Conservation (phyloP, 208 protist species). For the Balamuthia mandrillaris region DNA sequence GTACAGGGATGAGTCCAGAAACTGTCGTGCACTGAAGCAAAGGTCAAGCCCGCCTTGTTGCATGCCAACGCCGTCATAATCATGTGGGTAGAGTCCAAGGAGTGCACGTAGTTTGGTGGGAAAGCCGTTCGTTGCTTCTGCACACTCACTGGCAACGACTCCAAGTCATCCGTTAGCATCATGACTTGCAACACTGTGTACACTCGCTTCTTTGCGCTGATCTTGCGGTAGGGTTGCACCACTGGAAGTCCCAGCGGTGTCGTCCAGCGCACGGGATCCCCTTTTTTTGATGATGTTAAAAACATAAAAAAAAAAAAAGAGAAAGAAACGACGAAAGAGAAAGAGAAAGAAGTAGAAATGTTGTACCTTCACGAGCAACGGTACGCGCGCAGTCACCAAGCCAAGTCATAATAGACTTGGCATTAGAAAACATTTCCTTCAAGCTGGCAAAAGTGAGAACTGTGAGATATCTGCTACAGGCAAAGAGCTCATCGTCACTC, state of each 20-base stretch:
- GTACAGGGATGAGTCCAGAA: constrained; percentile 96
- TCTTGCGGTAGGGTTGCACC: constrained; percentile 88
- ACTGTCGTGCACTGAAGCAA: constrained; percentile 94
- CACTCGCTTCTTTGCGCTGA: background rate
- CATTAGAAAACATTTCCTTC: constrained; percentile 66
- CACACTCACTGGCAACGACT: constrained; percentile 33
- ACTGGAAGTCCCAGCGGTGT: constrained; percentile 94
- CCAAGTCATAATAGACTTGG: constrained; percentile 65
- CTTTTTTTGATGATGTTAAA: constrained; percentile 54
- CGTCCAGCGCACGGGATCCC: constrained; percentile 86
- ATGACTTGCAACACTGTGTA: constrained; percentile 36
- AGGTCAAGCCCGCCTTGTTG: constrained; percentile 77
- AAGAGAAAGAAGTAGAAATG: background rate
- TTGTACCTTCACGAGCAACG: too few species aligned
- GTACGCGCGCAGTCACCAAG: constrained; percentile 34
- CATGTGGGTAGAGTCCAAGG: constrained; percentile 96
- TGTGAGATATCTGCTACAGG: constrained; percentile 50
- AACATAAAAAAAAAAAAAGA: too few species aligned
- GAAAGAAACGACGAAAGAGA: background rate
- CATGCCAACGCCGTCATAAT: constrained; percentile 92
- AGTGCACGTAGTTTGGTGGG: constrained; percentile 98
- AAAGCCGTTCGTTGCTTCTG: constrained; percentile 81
- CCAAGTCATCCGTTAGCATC: background rate
- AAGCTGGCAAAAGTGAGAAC: constrained; percentile 57
- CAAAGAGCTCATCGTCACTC: constrained; percentile 31